Evolutionary conservation across 2,329 filamentous ascomycete species (phyloP), one percentile per base, ranked within the genome.

Genomic region (Hymenoscyphus linearis): DNA sequence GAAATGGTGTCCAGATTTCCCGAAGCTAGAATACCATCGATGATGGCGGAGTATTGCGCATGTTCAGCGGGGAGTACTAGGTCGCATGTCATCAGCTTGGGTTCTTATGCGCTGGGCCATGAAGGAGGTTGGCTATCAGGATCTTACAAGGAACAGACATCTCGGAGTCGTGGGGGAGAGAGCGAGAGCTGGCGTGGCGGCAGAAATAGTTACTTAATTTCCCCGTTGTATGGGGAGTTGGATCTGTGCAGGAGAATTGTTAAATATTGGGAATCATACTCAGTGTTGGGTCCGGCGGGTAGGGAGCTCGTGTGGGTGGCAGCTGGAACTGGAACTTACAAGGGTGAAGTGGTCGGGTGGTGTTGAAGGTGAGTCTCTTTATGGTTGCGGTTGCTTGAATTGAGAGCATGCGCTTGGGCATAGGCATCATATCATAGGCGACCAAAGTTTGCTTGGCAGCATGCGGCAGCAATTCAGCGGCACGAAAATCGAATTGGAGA

Each of bases 1-100:
- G 74, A 75, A 35, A 77, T 72, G 3, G 74, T 75, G 18, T 69
- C 68, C 16, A 77, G 65, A 65, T 77, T 73, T 52, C 71, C 69
- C 7, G 64, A 63, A 12, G 62, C 67, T 6, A 77, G 71, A 54
- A 77, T 76, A 22, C 61, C 68, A 62, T 77, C 75, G 60, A 77
- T 76, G 54, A 76, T 71, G n/a, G 68, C 68, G 27, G 69, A 72
- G 62, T 72, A 76, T 60, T 73, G 69, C 22, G 69, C 66, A 14
- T 27, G 54, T 58, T 74, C 68, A 36, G 69, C 66, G 36, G 68
- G 65, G 35, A 67, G 62, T 59, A 72, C 72, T 74, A 37, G 44
- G 7, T 26, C 3, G 50, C 44, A 16, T 44, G 52, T 59, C 25
- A 59, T 50, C 50, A 31, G 27, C 16, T 52, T 52, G 26, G 57